Evolutionary conservation across 441 rosid species (phyloP), one percentile per base, ranked within the genome.

Genomic region (Kokia cookei): DNA sequence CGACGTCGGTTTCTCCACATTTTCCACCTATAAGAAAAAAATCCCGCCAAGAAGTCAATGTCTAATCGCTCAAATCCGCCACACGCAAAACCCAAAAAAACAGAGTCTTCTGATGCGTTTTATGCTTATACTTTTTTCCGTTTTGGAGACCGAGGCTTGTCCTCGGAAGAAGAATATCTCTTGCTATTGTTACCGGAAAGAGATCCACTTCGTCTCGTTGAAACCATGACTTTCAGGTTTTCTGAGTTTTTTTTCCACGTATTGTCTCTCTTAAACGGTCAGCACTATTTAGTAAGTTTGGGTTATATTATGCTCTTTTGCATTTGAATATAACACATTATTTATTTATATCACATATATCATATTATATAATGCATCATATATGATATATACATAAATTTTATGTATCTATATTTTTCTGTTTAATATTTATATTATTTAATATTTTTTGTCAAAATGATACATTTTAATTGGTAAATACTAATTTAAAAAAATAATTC

Each of bases 141-240:
- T 76, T 87, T n/a, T 5, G 96, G 91, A 3, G 95, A 90, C 51
- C 88, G 83, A 55, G 90, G 86, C 76, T 87, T 89, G 29, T 87
- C 93, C 63, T 87, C 95, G 4, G 32, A 29, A 7, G 89, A 80
- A 42, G 90, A 87, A 76, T 92, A 88, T 86, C 90, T 83, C 83
- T 91, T 91, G 82, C 77, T 82, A 71, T 73, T 85, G 73, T 82
- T 88, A 65, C 89, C 87, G 19, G 92, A 77, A 78, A 88, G 85
- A 89, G 93, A 88, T 89, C 91, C 96, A 86, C 91, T 89, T 75
- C 96, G 84, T 75, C 93, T 86, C 75, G 96, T 89, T 48, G 92
- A 89, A 82, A 89, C 96, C 96, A 91, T 91, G 87, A 76, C 84
- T 87, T 78, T 78, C 86, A 57, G 77, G 71, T 65, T 76, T 77